Percentiles rank a stretch among this genome's conserved stretches.
phyloP scores from a whole-genome alignment of 768 basidiomycete genomes.

The Leucosporidium creatinivorum region DNA sequence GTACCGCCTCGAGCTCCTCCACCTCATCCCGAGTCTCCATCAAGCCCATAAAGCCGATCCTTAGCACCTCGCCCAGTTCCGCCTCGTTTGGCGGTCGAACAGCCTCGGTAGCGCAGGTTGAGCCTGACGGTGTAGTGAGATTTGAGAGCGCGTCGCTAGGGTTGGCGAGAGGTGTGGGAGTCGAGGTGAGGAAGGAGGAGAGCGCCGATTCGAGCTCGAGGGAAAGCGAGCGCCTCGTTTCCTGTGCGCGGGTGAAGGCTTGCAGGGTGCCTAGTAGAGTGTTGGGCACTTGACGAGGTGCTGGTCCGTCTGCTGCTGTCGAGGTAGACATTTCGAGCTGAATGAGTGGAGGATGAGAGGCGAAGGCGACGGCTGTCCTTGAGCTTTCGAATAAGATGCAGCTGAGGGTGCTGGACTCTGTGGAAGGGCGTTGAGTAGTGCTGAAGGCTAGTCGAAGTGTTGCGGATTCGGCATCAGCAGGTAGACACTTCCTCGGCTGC shows the following conservation, averaged over 20 bases:
- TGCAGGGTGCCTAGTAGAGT: conserved; percentile 8
- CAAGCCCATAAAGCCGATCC: conserved; percentile 19
- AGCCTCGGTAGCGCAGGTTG: conserved; percentile 20
- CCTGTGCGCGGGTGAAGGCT: conserved; percentile 1
- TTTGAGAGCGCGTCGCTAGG: not conserved
- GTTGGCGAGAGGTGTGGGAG: not conserved
- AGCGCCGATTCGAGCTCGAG: conserved; percentile 18
- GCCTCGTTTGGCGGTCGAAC: conserved; percentile 3
- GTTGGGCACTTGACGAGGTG: conserved; percentile 6
- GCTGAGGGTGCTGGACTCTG: no score
- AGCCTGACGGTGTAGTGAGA: not conserved
- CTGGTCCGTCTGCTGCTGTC: not conserved
- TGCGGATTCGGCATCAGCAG: no score
- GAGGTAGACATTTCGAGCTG: not conserved
- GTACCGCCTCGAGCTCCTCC: not conserved
- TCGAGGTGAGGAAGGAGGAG: conserved; percentile 14
- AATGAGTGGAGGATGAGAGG: not conserved
- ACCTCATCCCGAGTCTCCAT: conserved; percentile 23
- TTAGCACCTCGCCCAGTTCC: conserved; percentile 21
- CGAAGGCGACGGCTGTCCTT: not conserved
- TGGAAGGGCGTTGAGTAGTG: no score
- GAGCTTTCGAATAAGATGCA: no score
- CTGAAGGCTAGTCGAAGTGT: no score
- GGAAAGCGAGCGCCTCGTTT: conserved; percentile 16
- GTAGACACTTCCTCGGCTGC: no score